These are phyloP conservation scores for Plasmodium inui DNA, from an alignment of 169 alveolate genomes.

Conservation along the genomic window DNA sequence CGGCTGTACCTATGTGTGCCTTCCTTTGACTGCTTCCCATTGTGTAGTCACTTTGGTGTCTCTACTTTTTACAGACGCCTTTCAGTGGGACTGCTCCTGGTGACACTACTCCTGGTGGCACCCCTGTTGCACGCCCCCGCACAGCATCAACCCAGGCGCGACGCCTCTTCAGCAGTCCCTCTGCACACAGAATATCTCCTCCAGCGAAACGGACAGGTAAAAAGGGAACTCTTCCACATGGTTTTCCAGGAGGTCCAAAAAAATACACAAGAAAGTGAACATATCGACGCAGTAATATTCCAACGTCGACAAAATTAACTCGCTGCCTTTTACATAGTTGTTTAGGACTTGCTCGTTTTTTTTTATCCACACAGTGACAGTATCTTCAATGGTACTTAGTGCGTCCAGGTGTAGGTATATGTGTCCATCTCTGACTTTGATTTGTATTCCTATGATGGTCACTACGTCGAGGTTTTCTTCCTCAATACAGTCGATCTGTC, in stretches of 20 bases:
- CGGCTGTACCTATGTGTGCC: too few relatives aligned
- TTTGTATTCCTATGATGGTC: conserved; percentile 48
- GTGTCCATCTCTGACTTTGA: conserved; percentile 7
- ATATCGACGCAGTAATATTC: conserved; percentile 21
- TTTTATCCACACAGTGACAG: conserved; percentile 15
- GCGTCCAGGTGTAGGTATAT: conserved; percentile 24
- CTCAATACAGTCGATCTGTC: background rate
- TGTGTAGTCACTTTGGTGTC: background rate
- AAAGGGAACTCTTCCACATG: conserved; percentile 32
- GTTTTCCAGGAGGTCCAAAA: conserved; percentile 42
- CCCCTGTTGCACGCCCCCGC: background rate
- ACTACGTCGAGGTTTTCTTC: conserved; percentile 9
- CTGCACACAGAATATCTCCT: background rate
- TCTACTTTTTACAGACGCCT: background rate
- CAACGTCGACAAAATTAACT: background rate
- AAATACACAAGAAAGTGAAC: conserved; percentile 10
- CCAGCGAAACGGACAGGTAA: conserved; percentile 30
- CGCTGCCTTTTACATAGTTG: background rate
- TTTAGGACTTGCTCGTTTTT: conserved; percentile 1
- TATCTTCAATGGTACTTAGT: conserved; percentile 46
- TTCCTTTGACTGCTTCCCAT: background rate
- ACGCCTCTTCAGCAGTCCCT: background rate
- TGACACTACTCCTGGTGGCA: too few relatives aligned
- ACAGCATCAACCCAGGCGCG: too few relatives aligned
- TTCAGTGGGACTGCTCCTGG: background rate